Percentiles rank a stretch among this genome's conserved stretches.
phyloP scores from a whole-genome alignment of 139 green algal genomes.

The Chloropicon primus region DNA sequence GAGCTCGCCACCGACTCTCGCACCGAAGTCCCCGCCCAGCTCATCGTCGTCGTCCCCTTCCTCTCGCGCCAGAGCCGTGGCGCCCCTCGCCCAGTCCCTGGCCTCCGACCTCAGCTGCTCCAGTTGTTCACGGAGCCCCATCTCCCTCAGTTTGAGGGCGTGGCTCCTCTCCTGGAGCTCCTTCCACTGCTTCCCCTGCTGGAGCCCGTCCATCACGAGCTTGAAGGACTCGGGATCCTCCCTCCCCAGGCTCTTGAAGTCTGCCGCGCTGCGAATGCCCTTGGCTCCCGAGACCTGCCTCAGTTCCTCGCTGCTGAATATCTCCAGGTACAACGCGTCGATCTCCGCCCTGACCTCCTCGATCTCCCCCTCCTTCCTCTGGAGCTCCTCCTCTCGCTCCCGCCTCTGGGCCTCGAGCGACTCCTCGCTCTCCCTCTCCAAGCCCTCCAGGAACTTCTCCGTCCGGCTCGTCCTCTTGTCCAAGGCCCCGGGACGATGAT shows the following conservation, averaged over 20 bases:
- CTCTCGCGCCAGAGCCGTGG: not conserved
- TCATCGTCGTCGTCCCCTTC: not conserved
- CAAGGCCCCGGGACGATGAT: too few species aligned
- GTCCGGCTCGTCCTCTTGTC: not conserved
- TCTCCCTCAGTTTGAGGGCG: not conserved
- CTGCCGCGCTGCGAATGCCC: not conserved
- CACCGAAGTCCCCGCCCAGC: not conserved
- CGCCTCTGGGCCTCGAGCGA: not conserved
- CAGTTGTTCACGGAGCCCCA: not conserved
- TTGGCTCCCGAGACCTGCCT: not conserved
- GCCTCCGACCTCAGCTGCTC: not conserved
- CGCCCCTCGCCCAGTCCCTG: too few species aligned
- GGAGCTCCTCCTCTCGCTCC: not conserved
- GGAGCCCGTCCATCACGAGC: not conserved
- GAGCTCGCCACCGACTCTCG: too few species aligned
- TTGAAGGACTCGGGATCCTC: not conserved
- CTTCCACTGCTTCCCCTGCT: not conserved
- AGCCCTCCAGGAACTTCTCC: not conserved
- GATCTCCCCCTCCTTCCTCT: not conserved
- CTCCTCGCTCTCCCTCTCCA: constrained; percentile 1
- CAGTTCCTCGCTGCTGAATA: not conserved
- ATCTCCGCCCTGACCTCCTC: not conserved
- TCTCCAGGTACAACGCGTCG: not conserved
- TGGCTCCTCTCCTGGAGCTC: not conserved
- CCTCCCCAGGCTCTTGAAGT: not conserved